A percentile compares a stretch with the other conserved stretches of the same genome.
Conservation (phyloP, 1,284 basidiomycete species). For the Neotropicomus parvogracilis region DNA sequence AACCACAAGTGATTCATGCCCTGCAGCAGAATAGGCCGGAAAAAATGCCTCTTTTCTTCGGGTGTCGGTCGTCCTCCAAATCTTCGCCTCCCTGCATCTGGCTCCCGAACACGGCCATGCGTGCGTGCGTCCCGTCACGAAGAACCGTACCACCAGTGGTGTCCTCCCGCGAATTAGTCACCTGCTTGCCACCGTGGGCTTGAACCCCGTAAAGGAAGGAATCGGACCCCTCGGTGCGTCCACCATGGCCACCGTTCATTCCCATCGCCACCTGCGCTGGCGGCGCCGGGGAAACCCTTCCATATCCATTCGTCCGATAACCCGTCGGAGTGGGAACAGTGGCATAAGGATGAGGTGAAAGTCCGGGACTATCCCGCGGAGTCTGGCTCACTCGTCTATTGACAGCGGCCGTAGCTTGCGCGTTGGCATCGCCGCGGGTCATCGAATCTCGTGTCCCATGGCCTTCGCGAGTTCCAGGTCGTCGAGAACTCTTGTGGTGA, state of each 20-base stretch:
- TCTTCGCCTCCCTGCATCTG: constrained; percentile 42
- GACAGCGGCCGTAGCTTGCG: constrained; percentile 58
- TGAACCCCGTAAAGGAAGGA: constrained; percentile 57
- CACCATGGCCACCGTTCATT: constrained; percentile 35
- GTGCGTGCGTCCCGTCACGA: constrained; percentile 35
- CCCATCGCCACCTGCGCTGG: constrained; percentile 31
- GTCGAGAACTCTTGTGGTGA: constrained; percentile 55
- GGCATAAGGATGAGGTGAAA: constrained; percentile 68
- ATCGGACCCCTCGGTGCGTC: constrained; percentile 51
- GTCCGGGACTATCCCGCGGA: constrained; percentile 44
- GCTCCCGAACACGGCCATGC: constrained; percentile 57
- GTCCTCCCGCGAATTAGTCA: constrained; percentile 45
- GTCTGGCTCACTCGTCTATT: constrained; percentile 65
- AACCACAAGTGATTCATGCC: constrained; percentile 27
- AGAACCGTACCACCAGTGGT: constrained; percentile 40
- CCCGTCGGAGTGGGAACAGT: constrained; percentile 52
- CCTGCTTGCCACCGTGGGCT: constrained; percentile 43
- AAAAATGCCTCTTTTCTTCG: constrained; percentile 34
- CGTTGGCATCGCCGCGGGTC: constrained; percentile 49
- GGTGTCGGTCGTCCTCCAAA: constrained; percentile 33
- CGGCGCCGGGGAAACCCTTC: constrained; percentile 53
- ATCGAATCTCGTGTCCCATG: constrained; percentile 42
- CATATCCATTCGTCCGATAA: constrained; percentile 52
- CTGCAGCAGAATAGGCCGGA: constrained; percentile 32
- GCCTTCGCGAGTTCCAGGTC: constrained; percentile 43